Evolutionary conservation across 2,329 filamentous ascomycete genomes (phyloP), one percentile per base, ranked within the genome.

Genomic region (Epichloe gansuensis): DNA sequence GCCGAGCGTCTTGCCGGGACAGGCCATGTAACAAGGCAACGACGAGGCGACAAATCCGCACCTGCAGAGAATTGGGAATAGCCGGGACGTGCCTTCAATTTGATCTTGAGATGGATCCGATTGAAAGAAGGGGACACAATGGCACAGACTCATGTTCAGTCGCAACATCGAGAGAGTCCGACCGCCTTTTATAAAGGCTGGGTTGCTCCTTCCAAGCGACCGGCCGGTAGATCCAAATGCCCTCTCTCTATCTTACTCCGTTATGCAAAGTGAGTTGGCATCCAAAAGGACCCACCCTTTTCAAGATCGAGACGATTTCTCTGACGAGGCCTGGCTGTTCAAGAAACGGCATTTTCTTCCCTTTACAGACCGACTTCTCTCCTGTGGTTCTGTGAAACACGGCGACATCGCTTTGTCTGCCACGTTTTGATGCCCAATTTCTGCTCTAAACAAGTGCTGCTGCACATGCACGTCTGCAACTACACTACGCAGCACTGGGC

Each of bases 251-350:
- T 21, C 17, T 21, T 21, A 21, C 17, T 21, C 17, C 17, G 17
- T 21, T 51, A 57, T 55, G 54, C 56, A 57, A 50, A 48, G 48
- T 57, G 54, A 54, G 54, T 52, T 57, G 56, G 56, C 56, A 42
- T 49, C 42, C 39, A 41, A 46, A 44, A 41, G 43, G 52, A 35
- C 54, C 50, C 54, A 56, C 54, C 23, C 37, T 45, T 34, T 39
- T 39, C 23, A 21, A 34, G 11, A 11, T 6, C 3, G 9, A 31
- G 21, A 46, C 7, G 15, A 42, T 12, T 8, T 13, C 41, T 43
- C 38, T 41, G 41, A 25, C 17, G 41, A 25, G 21, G 9, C 11
- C 17, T 9, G 9, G 41, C 41, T 43, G 41, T 21, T 37, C 34
- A 21, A 38, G 12, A 39, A 25, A 39, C 46, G 34, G 12, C 34